These are phyloP conservation scores for Phoenix dactylifera DNA, from an alignment of 176 grass and related monocot species.

Conservation along the genomic window DNA sequence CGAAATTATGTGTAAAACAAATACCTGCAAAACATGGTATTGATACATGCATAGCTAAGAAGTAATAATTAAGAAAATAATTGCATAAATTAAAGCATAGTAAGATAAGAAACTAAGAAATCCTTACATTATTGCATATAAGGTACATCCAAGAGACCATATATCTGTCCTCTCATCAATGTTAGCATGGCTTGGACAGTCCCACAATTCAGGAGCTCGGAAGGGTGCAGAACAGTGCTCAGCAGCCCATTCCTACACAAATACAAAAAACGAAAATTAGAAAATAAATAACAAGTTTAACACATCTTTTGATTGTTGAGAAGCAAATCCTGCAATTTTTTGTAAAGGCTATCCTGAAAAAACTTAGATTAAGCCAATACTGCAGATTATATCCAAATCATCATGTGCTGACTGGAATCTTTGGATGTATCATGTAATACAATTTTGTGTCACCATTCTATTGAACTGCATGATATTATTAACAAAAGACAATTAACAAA, in stretches of 20 bases:
- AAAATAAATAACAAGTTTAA: not conserved
- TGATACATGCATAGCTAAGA: not conserved
- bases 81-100: conserved; percentile 1
- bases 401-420: too few relatives aligned
- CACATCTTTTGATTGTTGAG: too few relatives aligned
- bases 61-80: conserved; percentile 4
- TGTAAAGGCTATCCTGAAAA: too few relatives aligned
- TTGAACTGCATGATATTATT: too few relatives aligned
- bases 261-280: not conserved
- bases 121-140: conserved; percentile 92
- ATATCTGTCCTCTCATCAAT: conserved; percentile 92
- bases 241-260: conserved; percentile 48
- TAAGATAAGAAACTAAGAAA: conserved; percentile 3
- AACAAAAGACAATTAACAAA: too few relatives aligned
- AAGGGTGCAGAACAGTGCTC: conserved; percentile 96
- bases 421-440: too few relatives aligned
- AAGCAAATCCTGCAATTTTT: too few relatives aligned
- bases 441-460: too few relatives aligned
- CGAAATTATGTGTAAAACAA: too few relatives aligned
- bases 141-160: conserved; percentile 89
- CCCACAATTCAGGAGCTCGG: conserved; percentile 92
- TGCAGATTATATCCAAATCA: too few relatives aligned
- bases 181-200: conserved; percentile 77
- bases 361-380: too few relatives aligned
- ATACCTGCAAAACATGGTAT: too few relatives aligned